phyloP scores from a whole-genome alignment of 371 early-diverging fungal species.

The Mortierella sp. region DNA sequence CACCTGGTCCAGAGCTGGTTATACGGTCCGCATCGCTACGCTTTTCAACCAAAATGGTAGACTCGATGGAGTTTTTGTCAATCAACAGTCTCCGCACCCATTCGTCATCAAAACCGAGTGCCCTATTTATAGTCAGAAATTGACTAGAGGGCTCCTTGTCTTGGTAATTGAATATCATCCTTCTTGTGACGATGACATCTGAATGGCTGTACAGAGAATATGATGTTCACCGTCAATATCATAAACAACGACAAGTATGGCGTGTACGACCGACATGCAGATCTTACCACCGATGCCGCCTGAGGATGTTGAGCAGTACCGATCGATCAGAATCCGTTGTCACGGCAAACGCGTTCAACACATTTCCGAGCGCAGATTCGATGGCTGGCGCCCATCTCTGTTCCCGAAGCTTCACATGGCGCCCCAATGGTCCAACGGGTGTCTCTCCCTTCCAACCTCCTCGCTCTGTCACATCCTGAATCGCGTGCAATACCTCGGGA shows the following conservation, averaged over 20 bases:
- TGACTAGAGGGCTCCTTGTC: constrained; percentile 74
- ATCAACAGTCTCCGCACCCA: constrained; percentile 85
- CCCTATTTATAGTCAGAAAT: constrained; percentile 76
- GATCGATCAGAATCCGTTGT: constrained; percentile 75
- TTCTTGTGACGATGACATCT: constrained; percentile 68
- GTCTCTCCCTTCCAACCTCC: constrained; percentile 50
- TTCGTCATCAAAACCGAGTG: constrained; percentile 75
- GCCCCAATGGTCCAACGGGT: constrained; percentile 92
- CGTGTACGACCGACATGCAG: no score
- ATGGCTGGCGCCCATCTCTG: constrained; percentile 72
- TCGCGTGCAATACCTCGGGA: constrained; percentile 73
- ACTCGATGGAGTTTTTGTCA: constrained; percentile 78
- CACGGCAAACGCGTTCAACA: constrained; percentile 82
- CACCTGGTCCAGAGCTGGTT: constrained; percentile 59
- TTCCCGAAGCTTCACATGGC: constrained; percentile 71
- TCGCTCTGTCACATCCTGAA: constrained; percentile 68
- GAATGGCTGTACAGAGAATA: constrained; percentile 28
- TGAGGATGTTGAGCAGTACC: constrained; percentile 63
- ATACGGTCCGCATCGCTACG: constrained; percentile 80
- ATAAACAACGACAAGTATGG: no score
- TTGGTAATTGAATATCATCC: constrained; percentile 77
- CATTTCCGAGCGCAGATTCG: constrained; percentile 77
- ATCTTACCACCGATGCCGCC: constrained; percentile 57
- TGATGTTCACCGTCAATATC: neutral
- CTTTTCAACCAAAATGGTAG: constrained; percentile 76